A percentile compares a stretch with the other conserved stretches of the same genome.
Conservation (phyloP, 2,329 filamentous ascomycete genomes). For the Xylaria hypoxylon region DNA sequence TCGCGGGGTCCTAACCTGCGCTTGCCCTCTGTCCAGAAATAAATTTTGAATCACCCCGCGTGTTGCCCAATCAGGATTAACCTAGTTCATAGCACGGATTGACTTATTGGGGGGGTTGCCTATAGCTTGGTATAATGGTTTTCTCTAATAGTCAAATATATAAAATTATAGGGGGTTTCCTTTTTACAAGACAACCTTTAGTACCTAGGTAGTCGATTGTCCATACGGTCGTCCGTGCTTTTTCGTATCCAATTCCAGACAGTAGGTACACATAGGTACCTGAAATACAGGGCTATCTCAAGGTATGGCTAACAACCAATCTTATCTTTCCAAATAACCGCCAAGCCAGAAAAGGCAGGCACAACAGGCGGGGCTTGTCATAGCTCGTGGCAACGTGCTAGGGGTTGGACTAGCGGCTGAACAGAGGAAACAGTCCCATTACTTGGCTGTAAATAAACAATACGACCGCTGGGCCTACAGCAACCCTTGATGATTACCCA, state of each 20-base stretch:
- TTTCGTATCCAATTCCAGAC: too few species aligned
- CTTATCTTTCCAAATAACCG: constrained; percentile 17
- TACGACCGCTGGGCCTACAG: constrained; percentile 39
- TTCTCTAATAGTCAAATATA: not conserved
- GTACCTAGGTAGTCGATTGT: not conserved
- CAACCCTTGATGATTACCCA: constrained; percentile 30
- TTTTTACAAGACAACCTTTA: too few species aligned
- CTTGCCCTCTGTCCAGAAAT: constrained; percentile 5
- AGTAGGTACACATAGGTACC: not conserved
- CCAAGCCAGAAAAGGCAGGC: constrained; percentile 28
- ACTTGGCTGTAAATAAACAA: constrained; percentile 48
- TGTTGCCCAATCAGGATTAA: constrained; percentile 32
- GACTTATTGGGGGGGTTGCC: not conserved
- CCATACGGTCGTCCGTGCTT: too few species aligned
- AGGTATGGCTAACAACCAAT: constrained; percentile 8
- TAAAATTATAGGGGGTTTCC: too few species aligned
- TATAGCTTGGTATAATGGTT: too few species aligned
- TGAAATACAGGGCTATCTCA: constrained; percentile 4
- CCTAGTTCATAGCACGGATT: not conserved
- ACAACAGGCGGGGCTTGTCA: constrained; percentile 13
- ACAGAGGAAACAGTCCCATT: constrained; percentile 23
- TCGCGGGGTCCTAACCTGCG: constrained; percentile 34
- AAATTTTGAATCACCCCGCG: constrained; percentile 25
- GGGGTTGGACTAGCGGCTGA: constrained; percentile 32
- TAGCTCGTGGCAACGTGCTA: constrained; percentile 38